Evolutionary conservation across 768 basidiomycete genomes (phyloP).

Genomic region (Amanita brunnescens): DNA sequence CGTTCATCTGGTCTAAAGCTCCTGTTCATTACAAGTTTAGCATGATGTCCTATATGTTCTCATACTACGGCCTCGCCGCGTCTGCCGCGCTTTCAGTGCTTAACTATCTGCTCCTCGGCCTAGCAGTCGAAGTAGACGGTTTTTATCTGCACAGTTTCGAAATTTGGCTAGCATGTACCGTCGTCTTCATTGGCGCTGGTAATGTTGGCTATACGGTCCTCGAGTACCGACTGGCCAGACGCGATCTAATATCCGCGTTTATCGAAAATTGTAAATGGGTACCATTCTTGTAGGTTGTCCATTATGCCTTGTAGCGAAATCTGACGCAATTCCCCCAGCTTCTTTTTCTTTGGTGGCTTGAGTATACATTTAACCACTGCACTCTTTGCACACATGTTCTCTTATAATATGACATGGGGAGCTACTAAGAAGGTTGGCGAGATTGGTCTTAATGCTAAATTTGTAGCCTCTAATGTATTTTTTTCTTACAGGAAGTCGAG

Average conservation of each 20-base stretch:
- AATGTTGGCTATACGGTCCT: slow-evolving; percentile 61
- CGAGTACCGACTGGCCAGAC: slow-evolving; percentile 58
- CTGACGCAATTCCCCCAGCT: slow-evolving; percentile 28
- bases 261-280: slow-evolving; percentile 58
- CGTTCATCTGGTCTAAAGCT: slow-evolving; percentile 67
- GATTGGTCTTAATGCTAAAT: neutral
- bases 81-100: slow-evolving; percentile 52
- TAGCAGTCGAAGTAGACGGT: slow-evolving; percentile 53
- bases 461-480: neutral
- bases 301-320: neutral
- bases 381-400: slow-evolving; percentile 62
- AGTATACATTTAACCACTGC: slow-evolving; percentile 61
- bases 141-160: slow-evolving; percentile 68
- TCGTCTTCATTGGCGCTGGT: slow-evolving; percentile 62
- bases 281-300: slow-evolving; percentile 59
- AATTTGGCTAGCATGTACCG: slow-evolving; percentile 65
- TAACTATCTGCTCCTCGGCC: slow-evolving; percentile 66
- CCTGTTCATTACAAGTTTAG: slow-evolving; percentile 79
- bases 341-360: slow-evolving; percentile 74
- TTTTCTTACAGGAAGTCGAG: slow-evolving; percentile 63
- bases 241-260: slow-evolving; percentile 38
- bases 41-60: slow-evolving; percentile 69
- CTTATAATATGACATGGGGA: slow-evolving; percentile 72
- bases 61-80: slow-evolving; percentile 56
- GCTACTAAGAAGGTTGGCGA: slow-evolving; percentile 54